phyloP scores from a whole-genome alignment of 306 rosid genomes.

The Dalbergia oliveri region DNA sequence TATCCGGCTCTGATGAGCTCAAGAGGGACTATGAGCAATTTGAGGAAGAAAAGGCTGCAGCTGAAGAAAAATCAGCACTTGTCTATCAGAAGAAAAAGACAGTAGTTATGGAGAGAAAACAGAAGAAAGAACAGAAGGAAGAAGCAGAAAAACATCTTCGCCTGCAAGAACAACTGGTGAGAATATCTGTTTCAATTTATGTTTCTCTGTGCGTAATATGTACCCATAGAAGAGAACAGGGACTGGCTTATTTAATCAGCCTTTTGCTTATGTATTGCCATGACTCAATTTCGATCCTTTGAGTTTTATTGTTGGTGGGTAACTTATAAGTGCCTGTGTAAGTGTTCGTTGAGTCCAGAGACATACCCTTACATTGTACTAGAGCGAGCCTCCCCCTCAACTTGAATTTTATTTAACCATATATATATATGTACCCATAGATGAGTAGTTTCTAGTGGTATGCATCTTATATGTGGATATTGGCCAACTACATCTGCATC shows the following conservation, averaged over 20 bases:
- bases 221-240: neutral
- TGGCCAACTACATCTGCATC: neutral
- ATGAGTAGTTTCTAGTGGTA: neutral
- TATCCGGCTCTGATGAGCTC: conserved; percentile 93
- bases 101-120: conserved; percentile 89
- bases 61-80: conserved; percentile 95
- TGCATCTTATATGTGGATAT: conserved; percentile 4
- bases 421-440: neutral
- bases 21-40: conserved; percentile 88
- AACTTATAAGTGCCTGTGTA: too few relatives aligned
- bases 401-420: too few relatives aligned
- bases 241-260: too few relatives aligned
- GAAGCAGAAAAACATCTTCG: conserved; percentile 93
- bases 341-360: too few relatives aligned
- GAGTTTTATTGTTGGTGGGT: too few relatives aligned
- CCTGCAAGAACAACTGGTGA: conserved; percentile 79
- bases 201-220: conserved; percentile 27
- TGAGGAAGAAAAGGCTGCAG: conserved; percentile 82
- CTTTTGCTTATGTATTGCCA: too few relatives aligned
- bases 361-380: too few relatives aligned
- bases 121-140: conserved; percentile 98
- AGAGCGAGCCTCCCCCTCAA: too few relatives aligned
- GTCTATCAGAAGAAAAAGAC: conserved; percentile 90
- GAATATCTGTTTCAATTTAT: conserved; percentile 42
- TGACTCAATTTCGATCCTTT: too few relatives aligned